phyloP scores from a whole-genome alignment of 257 asterid species.

The Solanum paucissectum region DNA sequence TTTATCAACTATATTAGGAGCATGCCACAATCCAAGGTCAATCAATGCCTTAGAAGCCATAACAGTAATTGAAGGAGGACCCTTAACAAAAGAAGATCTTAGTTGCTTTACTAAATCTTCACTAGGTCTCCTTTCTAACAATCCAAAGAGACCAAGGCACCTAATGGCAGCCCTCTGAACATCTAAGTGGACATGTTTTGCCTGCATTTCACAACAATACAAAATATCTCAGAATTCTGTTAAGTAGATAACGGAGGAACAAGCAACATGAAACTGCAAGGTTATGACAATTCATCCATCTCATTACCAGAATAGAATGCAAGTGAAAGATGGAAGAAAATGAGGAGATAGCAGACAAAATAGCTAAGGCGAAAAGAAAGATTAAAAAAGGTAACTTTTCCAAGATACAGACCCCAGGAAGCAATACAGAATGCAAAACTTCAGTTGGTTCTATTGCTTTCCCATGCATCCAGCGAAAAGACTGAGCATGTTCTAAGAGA shows the following conservation, averaged over 20 bases:
- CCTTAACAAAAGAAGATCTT: conserved; percentile 52
- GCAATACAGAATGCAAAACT: conserved; percentile 69
- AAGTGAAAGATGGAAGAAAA: neutral
- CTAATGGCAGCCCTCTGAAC: conserved; percentile 87
- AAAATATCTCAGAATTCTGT: conserved; percentile 3
- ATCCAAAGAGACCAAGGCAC: conserved; percentile 88
- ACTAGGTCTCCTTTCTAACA: conserved; percentile 66
- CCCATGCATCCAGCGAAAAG: conserved; percentile 65
- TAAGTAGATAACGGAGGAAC: neutral
- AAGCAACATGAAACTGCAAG: neutral
- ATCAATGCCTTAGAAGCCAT: conserved; percentile 82
- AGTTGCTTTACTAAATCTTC: conserved; percentile 60
- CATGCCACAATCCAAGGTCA: conserved; percentile 94
- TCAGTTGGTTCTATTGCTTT: conserved; percentile 65
- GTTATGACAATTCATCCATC: neutral
- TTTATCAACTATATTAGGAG: conserved; percentile 73
- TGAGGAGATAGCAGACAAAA: neutral
- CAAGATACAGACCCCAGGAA: conserved; percentile 70
- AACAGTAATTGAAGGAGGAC: conserved; percentile 36
- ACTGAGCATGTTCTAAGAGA: conserved; percentile 63
- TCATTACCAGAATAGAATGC: neutral
- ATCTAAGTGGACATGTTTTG: conserved; percentile 70
- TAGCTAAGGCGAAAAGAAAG: neutral
- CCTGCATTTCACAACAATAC: conserved; percentile 39
- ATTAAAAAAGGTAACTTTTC: neutral